Evolutionary conservation across 192 early-diverging fungal genomes (phyloP).

Genomic region (Linnemannia zychae): DNA sequence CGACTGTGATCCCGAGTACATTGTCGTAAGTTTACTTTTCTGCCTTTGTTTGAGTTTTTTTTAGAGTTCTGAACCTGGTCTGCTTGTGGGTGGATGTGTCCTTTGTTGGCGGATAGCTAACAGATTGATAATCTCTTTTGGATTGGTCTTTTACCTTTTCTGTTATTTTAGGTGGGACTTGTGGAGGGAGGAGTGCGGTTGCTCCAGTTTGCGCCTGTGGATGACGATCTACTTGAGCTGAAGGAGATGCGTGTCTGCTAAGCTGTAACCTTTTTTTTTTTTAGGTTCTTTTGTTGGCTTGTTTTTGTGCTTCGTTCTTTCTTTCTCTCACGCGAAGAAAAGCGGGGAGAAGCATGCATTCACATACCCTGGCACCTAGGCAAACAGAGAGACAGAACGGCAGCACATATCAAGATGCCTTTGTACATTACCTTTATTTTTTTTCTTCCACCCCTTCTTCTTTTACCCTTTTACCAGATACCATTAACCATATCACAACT

Average conservation of each 20-base stretch:
- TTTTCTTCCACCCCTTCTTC: too few species aligned
- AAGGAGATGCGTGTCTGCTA: background rate
- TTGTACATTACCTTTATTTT: too few species aligned
- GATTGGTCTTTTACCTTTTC: background rate
- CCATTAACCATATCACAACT: too few species aligned
- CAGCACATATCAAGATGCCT: too few species aligned
- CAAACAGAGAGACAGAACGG: background rate
- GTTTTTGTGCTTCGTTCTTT: background rate
- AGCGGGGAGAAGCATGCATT: background rate
- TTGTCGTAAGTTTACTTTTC: slow-evolving; percentile 28
- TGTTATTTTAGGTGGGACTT: slow-evolving; percentile 37
- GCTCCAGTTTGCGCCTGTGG: slow-evolving; percentile 53
- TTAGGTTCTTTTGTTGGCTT: background rate
- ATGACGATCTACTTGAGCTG: slow-evolving; percentile 32
- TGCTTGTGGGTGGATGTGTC: background rate
- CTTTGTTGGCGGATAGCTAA: background rate
- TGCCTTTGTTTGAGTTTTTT: background rate
- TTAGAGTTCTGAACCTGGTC: background rate
- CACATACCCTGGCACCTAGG: too few species aligned
- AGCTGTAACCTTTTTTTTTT: background rate
- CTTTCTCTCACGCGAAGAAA: background rate
- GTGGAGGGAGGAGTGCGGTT: slow-evolving; percentile 47
- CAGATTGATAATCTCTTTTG: background rate
- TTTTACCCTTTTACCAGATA: too few species aligned
- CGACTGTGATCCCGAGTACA: slow-evolving; percentile 55